A percentile compares a stretch with the other conserved stretches of the same genome.
Evolutionary conservation across 2,329 filamentous ascomycete genomes (phyloP).

Genomic region (Madurella fahalii): DNA sequence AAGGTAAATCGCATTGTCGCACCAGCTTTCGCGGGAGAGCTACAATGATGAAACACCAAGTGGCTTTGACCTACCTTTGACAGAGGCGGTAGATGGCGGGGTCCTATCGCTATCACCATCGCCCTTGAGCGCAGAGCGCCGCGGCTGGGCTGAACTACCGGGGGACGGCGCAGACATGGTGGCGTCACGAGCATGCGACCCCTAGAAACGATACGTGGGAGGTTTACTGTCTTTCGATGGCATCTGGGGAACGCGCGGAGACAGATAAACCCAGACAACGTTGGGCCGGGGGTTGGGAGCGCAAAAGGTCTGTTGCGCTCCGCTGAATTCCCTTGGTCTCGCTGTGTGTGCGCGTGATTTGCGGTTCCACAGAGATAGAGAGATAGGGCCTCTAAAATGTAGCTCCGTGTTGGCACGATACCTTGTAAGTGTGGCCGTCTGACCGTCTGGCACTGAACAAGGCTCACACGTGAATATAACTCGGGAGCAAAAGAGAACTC

Average conservation of each 20-base stretch:
- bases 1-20: no score
- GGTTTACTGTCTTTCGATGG: not conserved
- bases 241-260: not conserved
- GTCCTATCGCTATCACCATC: slow-evolving; percentile 40
- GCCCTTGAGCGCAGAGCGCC: slow-evolving; percentile 34
- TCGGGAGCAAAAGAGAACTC: no score
- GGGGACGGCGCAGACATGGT: slow-evolving; percentile 22
- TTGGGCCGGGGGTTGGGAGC: not conserved
- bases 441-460: no score
- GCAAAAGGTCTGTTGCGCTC: not conserved
- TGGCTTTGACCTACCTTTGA: slow-evolving; percentile 40
- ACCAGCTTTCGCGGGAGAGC: no score
- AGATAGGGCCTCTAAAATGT: not conserved
- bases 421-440: no score
- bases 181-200: not conserved
- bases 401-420: no score
- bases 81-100: slow-evolving; percentile 35
- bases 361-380: not conserved
- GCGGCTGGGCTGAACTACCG: slow-evolving; percentile 21
- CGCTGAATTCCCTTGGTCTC: not conserved
- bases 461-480: no score
- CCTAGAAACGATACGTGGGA: not conserved
- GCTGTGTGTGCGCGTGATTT: not conserved
- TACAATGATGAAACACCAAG: no score
- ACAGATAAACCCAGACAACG: not conserved